These are phyloP conservation scores for Epichloe amarillans DNA, from an alignment of 2,329 filamentous ascomycete species.

Conservation along the genomic window DNA sequence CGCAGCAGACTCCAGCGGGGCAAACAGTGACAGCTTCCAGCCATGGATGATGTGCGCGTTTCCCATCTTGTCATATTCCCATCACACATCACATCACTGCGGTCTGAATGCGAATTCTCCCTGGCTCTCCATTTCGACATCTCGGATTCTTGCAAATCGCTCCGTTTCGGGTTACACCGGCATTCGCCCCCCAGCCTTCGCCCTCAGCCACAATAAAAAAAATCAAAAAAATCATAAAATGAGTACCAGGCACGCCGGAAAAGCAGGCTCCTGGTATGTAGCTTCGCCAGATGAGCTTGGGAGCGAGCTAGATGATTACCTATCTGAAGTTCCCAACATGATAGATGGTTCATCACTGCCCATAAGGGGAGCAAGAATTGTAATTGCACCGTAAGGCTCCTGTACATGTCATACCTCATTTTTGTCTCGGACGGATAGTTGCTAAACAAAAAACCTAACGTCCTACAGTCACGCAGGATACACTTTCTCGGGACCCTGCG, in stretches of 20 bases:
- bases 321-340: constrained; percentile 55
- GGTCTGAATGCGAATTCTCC: not conserved
- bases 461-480: constrained; percentile 75
- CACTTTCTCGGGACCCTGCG: constrained; percentile 77
- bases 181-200: not conserved
- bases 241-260: constrained; percentile 23
- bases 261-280: constrained; percentile 84
- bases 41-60: not conserved
- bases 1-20: not conserved
- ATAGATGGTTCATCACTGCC: constrained; percentile 51
- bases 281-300: constrained; percentile 45
- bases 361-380: constrained; percentile 59
- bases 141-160: not conserved
- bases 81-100: not conserved
- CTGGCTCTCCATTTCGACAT: not conserved
- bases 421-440: no score
- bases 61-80: no score
- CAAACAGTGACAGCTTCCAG: not conserved
- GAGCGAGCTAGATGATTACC: constrained; percentile 58
- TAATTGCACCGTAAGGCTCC: constrained; percentile 80
- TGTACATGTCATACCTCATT: not conserved
- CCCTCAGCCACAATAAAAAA: no score
- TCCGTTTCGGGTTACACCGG: no score
- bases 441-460: not conserved
- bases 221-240: not conserved